Conservation (phyloP, 176 grass and related monocot species). For the Alloteropsis semialata region DNA sequence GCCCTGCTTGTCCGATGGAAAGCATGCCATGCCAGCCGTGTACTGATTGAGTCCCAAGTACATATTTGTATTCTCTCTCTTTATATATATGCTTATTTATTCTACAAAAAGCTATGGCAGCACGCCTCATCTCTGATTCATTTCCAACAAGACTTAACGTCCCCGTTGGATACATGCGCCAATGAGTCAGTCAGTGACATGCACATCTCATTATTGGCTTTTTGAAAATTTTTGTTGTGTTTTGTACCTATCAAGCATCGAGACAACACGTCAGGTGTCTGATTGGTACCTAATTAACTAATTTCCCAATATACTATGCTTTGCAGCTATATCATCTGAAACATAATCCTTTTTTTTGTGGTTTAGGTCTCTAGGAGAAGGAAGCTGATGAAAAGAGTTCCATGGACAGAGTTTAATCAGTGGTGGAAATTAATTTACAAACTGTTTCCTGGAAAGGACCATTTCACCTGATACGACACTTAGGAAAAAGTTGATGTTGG, state of each 20-base stretch:
- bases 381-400: not conserved
- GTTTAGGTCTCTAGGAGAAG: not conserved
- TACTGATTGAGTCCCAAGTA: not conserved
- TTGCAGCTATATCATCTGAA: not conserved
- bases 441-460: not conserved
- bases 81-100: no score
- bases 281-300: not conserved
- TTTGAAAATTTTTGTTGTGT: not conserved
- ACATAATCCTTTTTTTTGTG: not conserved
- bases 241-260: not conserved
- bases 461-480: not conserved
- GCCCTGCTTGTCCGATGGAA: not conserved
- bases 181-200: not conserved
- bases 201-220: not conserved
- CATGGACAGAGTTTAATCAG: not conserved
- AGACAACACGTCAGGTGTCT: not conserved
- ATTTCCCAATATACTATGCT: not conserved
- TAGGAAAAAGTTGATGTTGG: constrained; percentile 12
- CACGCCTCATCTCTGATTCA: not conserved
- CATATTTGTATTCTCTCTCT: not conserved
- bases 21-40: constrained; percentile 10
- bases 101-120: not conserved
- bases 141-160: not conserved
- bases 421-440: not conserved
- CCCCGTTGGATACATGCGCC: not conserved